Base-by-base conservation (phyloP, 1,139 yeast species). In the Spathaspora sp. region DNA sequence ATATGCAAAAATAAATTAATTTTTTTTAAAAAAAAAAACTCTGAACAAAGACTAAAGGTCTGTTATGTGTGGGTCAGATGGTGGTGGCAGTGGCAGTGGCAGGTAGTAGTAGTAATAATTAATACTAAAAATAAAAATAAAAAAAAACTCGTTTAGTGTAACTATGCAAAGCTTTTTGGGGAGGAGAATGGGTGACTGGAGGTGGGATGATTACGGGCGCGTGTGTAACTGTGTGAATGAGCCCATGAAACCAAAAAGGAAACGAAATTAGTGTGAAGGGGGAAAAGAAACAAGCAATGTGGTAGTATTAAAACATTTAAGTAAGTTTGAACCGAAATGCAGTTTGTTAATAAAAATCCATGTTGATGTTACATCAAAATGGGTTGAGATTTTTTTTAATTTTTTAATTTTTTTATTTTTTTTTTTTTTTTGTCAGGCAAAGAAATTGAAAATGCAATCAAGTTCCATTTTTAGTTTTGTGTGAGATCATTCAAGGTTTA, bases 141-240 rank as follows among this genome's bases (percentile, higher is more conserved):
- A 34, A 34, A 34, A 34, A 34, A 9, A 34, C 16, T 11, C 9
- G 38, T 17, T 34, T 34, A 17, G 38, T 34, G 38, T 34, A 34
- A 34, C 23, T 16, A 17, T 5, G 18, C 6, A 7, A 11, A 10
- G 9, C 13, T 5, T 15, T 34, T 8, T 11, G 23, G 38, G 38
- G 20, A 3, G 38, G 38, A 10, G 2, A 34, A 34, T 9, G 23
- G 24, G 38, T 24, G 24, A 20, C 23, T 4, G 37, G 38, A 5
- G 10, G 38, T 34, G 38, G 38, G 38, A 34, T 34, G 38, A 34
- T 34, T 17, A 5, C 24, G 38, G 38, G 38, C 38, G 38, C 13
- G 34, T 20, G 23, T 20, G 23, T 20, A 11, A n/a, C n/a, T 20
- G 23, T 20, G 7, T 20, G 23, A 7, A 20, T 20, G 18, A 8